These are phyloP conservation scores for Eremothecium coryli DNA, from an alignment of 1,139 yeast species.

Conservation along the genomic window DNA sequence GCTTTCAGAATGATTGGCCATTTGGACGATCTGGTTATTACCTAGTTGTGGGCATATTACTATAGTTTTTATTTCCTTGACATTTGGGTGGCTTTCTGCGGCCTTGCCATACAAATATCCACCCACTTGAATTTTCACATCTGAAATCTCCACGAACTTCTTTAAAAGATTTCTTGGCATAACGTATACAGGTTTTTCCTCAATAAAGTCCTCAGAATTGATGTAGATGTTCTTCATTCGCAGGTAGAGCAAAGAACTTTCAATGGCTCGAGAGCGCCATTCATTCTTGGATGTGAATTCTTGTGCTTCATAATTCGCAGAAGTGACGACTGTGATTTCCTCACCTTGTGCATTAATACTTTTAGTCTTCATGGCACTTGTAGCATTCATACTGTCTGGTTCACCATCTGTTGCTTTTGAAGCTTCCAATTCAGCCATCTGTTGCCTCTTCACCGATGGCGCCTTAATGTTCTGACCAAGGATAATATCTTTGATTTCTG, in stretches of 20 bases:
- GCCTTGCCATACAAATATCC: slow-evolving; percentile 72
- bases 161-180: slow-evolving; percentile 74
- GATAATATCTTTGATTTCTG: slow-evolving; percentile 87
- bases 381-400: slow-evolving; percentile 23
- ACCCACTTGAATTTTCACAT: slow-evolving; percentile 72
- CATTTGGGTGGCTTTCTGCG: slow-evolving; percentile 56
- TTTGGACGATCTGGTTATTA: slow-evolving; percentile 51
- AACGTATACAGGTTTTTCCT: slow-evolving; percentile 54
- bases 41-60: slow-evolving; percentile 90
- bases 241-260: slow-evolving; percentile 62
- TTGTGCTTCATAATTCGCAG: slow-evolving; percentile 81
- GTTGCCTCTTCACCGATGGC: slow-evolving; percentile 76
- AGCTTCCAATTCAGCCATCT: slow-evolving; percentile 69
- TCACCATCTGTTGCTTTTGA: slow-evolving; percentile 33
- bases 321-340: slow-evolving; percentile 87
- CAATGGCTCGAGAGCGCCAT: slow-evolving; percentile 85
- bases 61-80: slow-evolving; percentile 69
- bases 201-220: slow-evolving; percentile 49
- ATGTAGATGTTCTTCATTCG: slow-evolving; percentile 74
- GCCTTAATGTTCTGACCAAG: slow-evolving; percentile 91
- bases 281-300: slow-evolving; percentile 77
- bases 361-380: slow-evolving; percentile 74
- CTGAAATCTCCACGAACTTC: slow-evolving; percentile 74
- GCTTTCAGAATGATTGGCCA: slow-evolving; percentile 45
- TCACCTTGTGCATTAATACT: slow-evolving; percentile 94